Conservation (phyloP, 2,329 filamentous ascomycete genomes). For the Aspergillus ochraceoroseus region DNA sequence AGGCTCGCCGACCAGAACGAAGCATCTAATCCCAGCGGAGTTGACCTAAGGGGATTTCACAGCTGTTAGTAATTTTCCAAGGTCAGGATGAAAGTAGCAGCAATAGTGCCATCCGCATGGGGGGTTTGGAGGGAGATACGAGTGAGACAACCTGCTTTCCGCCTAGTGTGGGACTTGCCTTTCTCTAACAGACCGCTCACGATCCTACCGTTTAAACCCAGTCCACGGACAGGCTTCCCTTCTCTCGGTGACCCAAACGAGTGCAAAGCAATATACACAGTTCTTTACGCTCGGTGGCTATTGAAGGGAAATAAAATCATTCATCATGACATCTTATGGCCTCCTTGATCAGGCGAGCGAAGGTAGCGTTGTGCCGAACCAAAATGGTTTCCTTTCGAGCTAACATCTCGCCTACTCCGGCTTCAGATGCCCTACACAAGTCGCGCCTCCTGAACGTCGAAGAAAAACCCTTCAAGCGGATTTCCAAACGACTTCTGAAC, state of each 20-base stretch:
- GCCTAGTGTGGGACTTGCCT: constrained; percentile 7
- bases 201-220: constrained; percentile 9
- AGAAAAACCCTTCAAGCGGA: constrained; percentile 84
- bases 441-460: constrained; percentile 81
- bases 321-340: constrained; percentile 55
- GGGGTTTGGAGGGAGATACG: constrained; percentile 1
- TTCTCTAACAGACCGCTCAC: constrained; percentile 18
- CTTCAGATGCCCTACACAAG: constrained; percentile 73
- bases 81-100: background rate
- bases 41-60: background rate
- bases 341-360: constrained; percentile 66
- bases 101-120: constrained; percentile 4
- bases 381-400: constrained; percentile 13
- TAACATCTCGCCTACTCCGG: constrained; percentile 14
- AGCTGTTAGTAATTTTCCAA: too few relatives aligned
- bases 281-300: constrained; percentile 2
- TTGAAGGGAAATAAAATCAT: constrained; percentile 1
- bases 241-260: constrained; percentile 21
- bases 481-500: constrained; percentile 72
- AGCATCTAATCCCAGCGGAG: constrained; percentile 1
- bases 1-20: background rate
- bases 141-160: constrained; percentile 9
- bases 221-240: constrained; percentile 10
- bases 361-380: constrained; percentile 29
- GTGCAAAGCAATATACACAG: constrained; percentile 4